These are phyloP conservation scores for Fusarium pininemorale DNA, from an alignment of 2,329 filamentous ascomycete species.

Conservation along the genomic window DNA sequence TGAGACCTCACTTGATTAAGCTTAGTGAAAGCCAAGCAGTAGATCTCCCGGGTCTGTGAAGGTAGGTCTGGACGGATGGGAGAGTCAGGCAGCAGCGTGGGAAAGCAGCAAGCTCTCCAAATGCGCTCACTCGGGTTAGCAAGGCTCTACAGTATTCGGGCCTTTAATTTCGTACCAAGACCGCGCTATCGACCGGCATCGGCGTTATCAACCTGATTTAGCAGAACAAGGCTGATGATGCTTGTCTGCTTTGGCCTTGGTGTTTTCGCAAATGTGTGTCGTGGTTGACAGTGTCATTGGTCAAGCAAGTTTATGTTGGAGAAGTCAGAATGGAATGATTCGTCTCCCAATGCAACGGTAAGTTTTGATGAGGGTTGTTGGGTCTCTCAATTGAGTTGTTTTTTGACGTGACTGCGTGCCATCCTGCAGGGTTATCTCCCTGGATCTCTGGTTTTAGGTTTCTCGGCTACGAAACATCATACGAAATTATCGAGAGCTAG, in stretches of 20 bases:
- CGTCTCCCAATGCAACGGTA: background rate
- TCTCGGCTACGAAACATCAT: background rate
- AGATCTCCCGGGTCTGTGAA: constrained; percentile 18
- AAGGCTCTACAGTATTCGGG: constrained; percentile 15
- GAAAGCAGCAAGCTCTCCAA: background rate
- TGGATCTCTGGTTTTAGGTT: background rate
- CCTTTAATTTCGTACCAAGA: constrained; percentile 8
- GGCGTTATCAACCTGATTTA: constrained; percentile 6
- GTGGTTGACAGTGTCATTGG: background rate
- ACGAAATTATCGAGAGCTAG: background rate
- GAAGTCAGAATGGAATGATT: background rate
- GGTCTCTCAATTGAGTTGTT: background rate
- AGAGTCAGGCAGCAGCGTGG: background rate
- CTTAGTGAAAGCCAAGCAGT: constrained; percentile 11
- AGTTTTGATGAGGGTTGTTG: background rate
- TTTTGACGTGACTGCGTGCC: background rate
- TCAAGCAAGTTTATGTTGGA: background rate
- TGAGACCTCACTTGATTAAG: constrained; percentile 12
- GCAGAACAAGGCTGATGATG: constrained; percentile 6
- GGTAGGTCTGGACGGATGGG: background rate
- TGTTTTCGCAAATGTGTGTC: background rate
- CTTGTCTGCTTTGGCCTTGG: background rate
- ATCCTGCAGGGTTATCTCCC: background rate
- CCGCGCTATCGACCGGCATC: constrained; percentile 24
- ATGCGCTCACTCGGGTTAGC: background rate